Evolutionary conservation across 2,329 filamentous ascomycete genomes (phyloP).

Genomic region (Thielaviopsis populi): DNA sequence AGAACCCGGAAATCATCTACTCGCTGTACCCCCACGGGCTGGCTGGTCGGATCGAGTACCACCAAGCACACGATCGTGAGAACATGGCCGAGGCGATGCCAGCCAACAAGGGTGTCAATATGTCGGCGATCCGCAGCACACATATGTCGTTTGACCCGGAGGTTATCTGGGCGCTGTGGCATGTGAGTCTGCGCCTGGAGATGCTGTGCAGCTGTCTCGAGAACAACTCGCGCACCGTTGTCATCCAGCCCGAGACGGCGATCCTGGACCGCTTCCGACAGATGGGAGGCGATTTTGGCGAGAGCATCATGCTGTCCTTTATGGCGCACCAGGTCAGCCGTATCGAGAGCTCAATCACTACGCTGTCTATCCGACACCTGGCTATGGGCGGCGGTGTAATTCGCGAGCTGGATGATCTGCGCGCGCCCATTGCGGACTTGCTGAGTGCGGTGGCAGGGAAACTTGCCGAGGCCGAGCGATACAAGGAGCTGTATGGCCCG

Average conservation of each 20-base stretch:
- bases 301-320: constrained; percentile 75
- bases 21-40: constrained; percentile 86
- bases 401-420: constrained; percentile 52
- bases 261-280: constrained; percentile 54
- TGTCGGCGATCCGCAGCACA: constrained; percentile 35
- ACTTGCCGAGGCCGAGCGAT: constrained; percentile 47
- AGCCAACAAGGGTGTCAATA: constrained; percentile 29
- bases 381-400: constrained; percentile 51
- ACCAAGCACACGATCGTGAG: constrained; percentile 27
- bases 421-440: constrained; percentile 62
- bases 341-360: constrained; percentile 68
- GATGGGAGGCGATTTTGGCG: constrained; percentile 70
- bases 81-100: constrained; percentile 33
- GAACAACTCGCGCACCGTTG: constrained; percentile 26
- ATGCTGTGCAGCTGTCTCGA: constrained; percentile 88
- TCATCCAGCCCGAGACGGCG: constrained; percentile 64
- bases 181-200: constrained; percentile 73
- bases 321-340: constrained; percentile 90
- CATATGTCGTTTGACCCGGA: constrained; percentile 67
- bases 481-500: constrained; percentile 39
- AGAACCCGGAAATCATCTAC: constrained; percentile 93
- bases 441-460: constrained; percentile 46
- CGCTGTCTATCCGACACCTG: constrained; percentile 64
- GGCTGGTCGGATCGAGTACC: constrained; percentile 61
- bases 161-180: constrained; percentile 79